These are phyloP conservation scores for Sisymbrium irio DNA, from an alignment of 345 rosid species.

Conservation along the genomic window DNA sequence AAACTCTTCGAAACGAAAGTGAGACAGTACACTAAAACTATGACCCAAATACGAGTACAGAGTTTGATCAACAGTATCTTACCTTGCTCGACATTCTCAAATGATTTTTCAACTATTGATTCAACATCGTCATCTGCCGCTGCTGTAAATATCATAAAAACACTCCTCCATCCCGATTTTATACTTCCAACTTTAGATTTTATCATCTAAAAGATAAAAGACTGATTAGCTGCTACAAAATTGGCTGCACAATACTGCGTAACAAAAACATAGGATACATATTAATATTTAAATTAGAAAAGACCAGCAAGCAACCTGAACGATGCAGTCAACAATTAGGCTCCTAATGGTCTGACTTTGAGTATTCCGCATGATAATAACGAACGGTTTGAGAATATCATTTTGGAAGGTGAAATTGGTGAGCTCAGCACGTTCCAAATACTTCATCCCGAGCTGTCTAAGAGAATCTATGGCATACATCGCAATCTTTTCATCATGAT, in stretches of 20 bases:
- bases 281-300: background rate
- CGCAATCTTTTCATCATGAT: constrained; percentile 85
- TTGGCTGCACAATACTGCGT: constrained; percentile 8
- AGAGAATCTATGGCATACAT: constrained; percentile 97
- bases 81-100: constrained; percentile 96
- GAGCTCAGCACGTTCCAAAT: constrained; percentile 86
- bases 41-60: background rate
- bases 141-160: constrained; percentile 89
- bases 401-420: constrained; percentile 91
- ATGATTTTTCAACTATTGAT: constrained; percentile 84
- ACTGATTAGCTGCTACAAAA: constrained; percentile 19
- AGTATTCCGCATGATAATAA: constrained; percentile 85
- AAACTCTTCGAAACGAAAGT: constrained; percentile 18
- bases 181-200: constrained; percentile 92
- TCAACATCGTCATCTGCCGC: constrained; percentile 87
- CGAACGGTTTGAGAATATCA: constrained; percentile 94
- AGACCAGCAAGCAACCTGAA: constrained; percentile 52
- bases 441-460: constrained; percentile 91
- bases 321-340: constrained; percentile 89
- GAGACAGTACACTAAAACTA: constrained; percentile 11
- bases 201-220: constrained; percentile 61
- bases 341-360: constrained; percentile 73
- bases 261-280: constrained; percentile 9
- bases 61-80: constrained; percentile 14
- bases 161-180: constrained; percentile 94